Conservation (phyloP, 495 filamentous ascomycete species). For the Oidiodendron maius region DNA sequence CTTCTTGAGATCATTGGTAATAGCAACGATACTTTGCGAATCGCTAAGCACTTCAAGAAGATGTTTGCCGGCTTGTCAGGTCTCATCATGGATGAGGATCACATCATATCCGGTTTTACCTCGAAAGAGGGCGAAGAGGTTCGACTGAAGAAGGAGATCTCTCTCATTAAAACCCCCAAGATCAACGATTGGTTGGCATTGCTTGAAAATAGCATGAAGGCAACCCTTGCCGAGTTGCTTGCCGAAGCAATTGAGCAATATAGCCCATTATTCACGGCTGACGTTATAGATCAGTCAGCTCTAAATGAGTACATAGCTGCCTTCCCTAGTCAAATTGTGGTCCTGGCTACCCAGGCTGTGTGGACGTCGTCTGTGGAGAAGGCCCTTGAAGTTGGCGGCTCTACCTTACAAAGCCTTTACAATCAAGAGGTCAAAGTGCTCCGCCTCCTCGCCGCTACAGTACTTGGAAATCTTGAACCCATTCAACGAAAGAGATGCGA, state of each 20-base stretch:
- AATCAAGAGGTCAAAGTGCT: conserved; percentile 76
- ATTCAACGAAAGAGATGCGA: conserved; percentile 94
- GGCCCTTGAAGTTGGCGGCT: conserved; percentile 63
- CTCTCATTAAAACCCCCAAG: conserved; percentile 82
- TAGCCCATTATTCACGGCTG: conserved; percentile 59
- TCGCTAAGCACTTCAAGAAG: conserved; percentile 98
- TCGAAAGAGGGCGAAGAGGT: conserved; percentile 96
- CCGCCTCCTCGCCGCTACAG: conserved; percentile 73
- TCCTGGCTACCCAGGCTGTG: conserved; percentile 88
- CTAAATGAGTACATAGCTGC: conserved; percentile 71
- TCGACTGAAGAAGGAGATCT: conserved; percentile 80
- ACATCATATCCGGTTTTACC: conserved; percentile 81
- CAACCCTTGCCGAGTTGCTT: conserved; percentile 83
- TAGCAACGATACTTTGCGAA: conserved; percentile 90
- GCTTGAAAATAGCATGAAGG: conserved; percentile 89
- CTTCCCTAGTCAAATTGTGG: conserved; percentile 91
- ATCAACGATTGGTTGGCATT: conserved; percentile 98
- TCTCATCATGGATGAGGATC: conserved; percentile 84
- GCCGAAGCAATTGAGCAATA: conserved; percentile 78
- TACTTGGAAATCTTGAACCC: conserved; percentile 83
- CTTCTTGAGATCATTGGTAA: conserved; percentile 99
- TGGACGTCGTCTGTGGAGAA: conserved; percentile 85
- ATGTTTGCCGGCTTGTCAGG: conserved; percentile 97
- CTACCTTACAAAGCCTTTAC: conserved; percentile 58
- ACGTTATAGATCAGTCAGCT: conserved; percentile 56